Evolutionary conservation across 768 basidiomycete species (phyloP), one percentile per base, ranked within the genome.

Genomic region (Peribolospora kevripleyi): DNA sequence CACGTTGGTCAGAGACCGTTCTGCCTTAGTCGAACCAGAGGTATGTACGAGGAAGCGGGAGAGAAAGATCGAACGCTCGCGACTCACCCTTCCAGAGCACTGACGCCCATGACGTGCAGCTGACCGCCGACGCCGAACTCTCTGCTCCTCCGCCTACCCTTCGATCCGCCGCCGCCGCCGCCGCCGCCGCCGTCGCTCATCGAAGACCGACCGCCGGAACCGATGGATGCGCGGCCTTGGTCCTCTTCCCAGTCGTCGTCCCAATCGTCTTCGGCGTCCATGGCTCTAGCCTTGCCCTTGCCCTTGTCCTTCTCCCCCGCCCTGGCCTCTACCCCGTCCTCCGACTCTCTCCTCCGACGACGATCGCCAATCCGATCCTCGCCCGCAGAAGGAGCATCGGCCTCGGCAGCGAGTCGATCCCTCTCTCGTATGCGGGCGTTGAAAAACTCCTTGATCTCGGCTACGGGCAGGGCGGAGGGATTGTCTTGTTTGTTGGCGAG

Each of bases 401-500:
- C 59, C 42, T 65, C 58, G 37, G 58, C 55, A 1, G 59, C 57
- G 55, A 11, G 51, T 55, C 9, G 61, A 48, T 58, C 65, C 41
- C 47, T 62, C 64, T 55, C 67, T 58, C 45, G 66, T 55, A 69
- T 69, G 67, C 8, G 64, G 62, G 39, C 48, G 41, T 55, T 58
- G 43, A 64, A 60, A 39, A 56, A 55, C 52, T 58, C 57, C 51
- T 58, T 61, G 36, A 98, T 88, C 58, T 95, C 86, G 52, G 86
- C 80, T 0, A 88, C 84, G 0, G 84, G 82, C 41, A 95, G 72
- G 60, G 81, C 81, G 13, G 72, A 67, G 0, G 81, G 79, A 3
- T 75, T 77, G 61, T 97, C 93, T 66, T 95, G 91, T 66, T 98
- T 97, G 70, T 97, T 97, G 38, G 90, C 93, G 13, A 95, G 74